Conservation (phyloP, 163 green algal genomes). For the Trebouxia gelatinosa region DNA sequence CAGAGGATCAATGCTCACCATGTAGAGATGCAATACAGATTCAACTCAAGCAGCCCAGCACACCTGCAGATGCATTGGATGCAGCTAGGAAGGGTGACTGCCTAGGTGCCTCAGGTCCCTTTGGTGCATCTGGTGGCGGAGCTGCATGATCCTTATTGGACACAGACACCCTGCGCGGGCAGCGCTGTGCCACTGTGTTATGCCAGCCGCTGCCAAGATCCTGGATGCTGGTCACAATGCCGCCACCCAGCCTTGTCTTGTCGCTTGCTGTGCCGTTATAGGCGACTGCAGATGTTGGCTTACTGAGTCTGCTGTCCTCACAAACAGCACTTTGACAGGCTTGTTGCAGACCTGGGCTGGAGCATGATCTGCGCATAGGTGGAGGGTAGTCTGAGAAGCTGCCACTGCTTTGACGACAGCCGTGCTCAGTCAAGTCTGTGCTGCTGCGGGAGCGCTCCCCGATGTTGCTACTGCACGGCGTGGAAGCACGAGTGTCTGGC, state of each 20-base stretch:
- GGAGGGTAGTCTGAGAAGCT: background rate
- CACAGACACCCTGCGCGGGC: too few species aligned
- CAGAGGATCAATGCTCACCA: too few species aligned
- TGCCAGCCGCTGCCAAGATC: constrained; percentile 6
- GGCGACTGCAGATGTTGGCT: background rate
- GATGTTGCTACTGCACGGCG: background rate
- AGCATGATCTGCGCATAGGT: constrained; percentile 2
- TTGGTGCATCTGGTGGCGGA: too few species aligned
- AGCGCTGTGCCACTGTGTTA: background rate
- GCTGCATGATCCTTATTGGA: too few species aligned
- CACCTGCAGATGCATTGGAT: too few species aligned
- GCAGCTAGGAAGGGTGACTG: too few species aligned
- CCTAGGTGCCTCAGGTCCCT: too few species aligned
- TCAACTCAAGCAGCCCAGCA: too few species aligned
- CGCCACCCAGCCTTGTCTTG: background rate
- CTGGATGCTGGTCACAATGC: background rate
- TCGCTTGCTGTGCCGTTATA: constrained; percentile 1
- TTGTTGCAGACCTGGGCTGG: constrained; percentile 7
- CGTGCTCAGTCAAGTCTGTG: constrained; percentile 16
- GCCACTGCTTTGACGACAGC: background rate
- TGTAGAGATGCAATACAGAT: too few species aligned
- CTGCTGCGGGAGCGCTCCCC: background rate
- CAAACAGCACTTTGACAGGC: background rate
- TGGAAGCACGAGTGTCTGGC: too few species aligned
- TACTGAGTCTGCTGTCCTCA: background rate